phyloP scores from a whole-genome alignment of 2,329 filamentous ascomycete species.

The Boeremia lycopersici region DNA sequence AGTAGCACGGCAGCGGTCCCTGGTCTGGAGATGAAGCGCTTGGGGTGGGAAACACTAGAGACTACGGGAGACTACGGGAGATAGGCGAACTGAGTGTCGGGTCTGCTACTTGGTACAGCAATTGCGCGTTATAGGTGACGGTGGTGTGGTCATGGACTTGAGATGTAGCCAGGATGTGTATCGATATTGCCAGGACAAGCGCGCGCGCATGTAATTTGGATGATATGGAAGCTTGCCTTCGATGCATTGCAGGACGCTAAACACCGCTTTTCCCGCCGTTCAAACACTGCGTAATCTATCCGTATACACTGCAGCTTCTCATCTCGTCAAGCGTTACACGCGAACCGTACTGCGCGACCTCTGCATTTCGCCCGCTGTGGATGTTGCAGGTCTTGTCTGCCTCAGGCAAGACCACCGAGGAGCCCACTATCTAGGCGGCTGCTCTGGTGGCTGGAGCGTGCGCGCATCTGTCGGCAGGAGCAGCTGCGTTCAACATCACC shows the following conservation, averaged over 20 bases:
- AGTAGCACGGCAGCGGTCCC: too few relatives aligned
- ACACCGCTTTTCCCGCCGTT: constrained; percentile 9
- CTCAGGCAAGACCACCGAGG: constrained; percentile 2
- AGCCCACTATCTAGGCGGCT: neutral
- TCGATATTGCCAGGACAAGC: neutral
- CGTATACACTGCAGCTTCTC: constrained; percentile 8
- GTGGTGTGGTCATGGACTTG: too few relatives aligned
- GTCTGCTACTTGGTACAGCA: neutral
- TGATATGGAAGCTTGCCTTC: neutral
- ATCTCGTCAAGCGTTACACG: constrained; percentile 11
- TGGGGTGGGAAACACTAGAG: too few relatives aligned
- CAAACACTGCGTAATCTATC: neutral
- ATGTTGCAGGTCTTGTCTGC: constrained; percentile 3
- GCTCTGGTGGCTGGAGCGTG: neutral
- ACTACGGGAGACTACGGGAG: too few relatives aligned
- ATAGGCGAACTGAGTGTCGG: too few relatives aligned
- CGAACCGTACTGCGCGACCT: neutral
- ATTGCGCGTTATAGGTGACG: too few relatives aligned
- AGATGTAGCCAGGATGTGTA: too few relatives aligned
- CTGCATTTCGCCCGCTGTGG: neutral
- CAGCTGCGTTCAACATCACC: neutral
- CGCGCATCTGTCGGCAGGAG: constrained; percentile 1
- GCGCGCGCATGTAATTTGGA: constrained; percentile 4
- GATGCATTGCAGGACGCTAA: neutral
- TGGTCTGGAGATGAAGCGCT: too few relatives aligned